phyloP scores from a whole-genome alignment of 768 basidiomycete species.

The Hortiboletus campestris region DNA sequence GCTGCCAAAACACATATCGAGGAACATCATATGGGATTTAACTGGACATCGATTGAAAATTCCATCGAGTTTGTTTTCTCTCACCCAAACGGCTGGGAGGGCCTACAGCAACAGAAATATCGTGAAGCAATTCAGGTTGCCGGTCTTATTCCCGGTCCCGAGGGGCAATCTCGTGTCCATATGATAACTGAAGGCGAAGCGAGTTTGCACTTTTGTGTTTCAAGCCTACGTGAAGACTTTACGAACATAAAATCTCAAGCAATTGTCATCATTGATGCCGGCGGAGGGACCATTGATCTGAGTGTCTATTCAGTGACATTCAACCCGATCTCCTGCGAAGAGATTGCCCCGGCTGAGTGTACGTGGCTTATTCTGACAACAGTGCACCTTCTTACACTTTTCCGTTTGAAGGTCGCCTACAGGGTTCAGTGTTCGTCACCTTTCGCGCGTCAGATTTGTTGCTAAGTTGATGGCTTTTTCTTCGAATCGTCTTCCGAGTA shows the following conservation, averaged over 20 bases:
- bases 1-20: not conserved
- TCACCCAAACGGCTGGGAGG: conserved; percentile 31
- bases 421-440: conserved; percentile 49
- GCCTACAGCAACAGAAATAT: conserved; percentile 19
- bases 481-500: not conserved
- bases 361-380: not conserved
- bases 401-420: conserved; percentile 37
- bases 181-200: conserved; percentile 27
- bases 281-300: conserved; percentile 38
- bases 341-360: conserved; percentile 34
- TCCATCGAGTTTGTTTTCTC: conserved; percentile 22
- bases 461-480: conserved; percentile 23
- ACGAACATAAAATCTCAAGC: conserved; percentile 25
- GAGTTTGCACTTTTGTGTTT: conserved; percentile 37
- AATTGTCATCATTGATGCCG: conserved; percentile 43
- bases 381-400: not conserved
- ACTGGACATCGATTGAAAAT: conserved; percentile 13
- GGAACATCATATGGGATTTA: conserved; percentile 9
- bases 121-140: conserved; percentile 24
- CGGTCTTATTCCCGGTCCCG: conserved; percentile 16
- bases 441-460: conserved; percentile 37
- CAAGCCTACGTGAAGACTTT: conserved; percentile 28
- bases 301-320: conserved; percentile 34
- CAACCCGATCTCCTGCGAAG: conserved; percentile 27
- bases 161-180: conserved; percentile 15